Evolutionary conservation across 2,329 filamentous ascomycete genomes (phyloP).

Genomic region (Hypoxylon sp.): DNA sequence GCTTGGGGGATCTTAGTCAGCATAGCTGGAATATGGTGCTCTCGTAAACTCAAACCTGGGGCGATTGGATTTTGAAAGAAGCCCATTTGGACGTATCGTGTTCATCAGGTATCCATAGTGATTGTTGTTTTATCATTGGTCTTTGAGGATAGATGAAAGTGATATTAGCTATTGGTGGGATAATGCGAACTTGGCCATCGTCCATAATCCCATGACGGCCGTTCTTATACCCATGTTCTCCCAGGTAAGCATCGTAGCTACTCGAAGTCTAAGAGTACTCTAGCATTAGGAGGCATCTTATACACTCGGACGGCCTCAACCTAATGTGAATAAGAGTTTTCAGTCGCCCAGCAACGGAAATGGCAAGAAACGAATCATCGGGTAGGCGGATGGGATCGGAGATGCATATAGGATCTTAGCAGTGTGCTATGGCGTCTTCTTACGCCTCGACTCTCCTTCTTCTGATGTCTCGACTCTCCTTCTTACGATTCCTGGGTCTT

Average conservation of each 20-base stretch:
- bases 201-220: neutral
- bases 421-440: neutral
- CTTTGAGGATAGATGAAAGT: neutral
- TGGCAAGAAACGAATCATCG: neutral
- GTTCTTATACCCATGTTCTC: neutral
- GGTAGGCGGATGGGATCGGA: too few species aligned
- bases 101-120: too few species aligned
- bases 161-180: neutral
- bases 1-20: slow-evolving; percentile 33
- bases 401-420: too few species aligned
- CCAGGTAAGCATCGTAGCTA: slow-evolving; percentile 6
- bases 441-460: neutral
- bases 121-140: neutral
- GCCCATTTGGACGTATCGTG: slow-evolving; percentile 25
- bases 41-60: slow-evolving; percentile 21
- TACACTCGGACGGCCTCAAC: slow-evolving; percentile 2
- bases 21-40: neutral
- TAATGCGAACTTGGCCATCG: neutral
- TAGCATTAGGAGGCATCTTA: neutral
- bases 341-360: neutral
- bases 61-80: slow-evolving; percentile 31
- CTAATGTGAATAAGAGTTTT: neutral
- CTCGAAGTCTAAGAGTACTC: neutral
- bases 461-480: neutral
- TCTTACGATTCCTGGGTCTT: neutral